Base-by-base conservation (phyloP, 2,329 filamentous ascomycete genomes). In the Cladosporium sp. region DNA sequence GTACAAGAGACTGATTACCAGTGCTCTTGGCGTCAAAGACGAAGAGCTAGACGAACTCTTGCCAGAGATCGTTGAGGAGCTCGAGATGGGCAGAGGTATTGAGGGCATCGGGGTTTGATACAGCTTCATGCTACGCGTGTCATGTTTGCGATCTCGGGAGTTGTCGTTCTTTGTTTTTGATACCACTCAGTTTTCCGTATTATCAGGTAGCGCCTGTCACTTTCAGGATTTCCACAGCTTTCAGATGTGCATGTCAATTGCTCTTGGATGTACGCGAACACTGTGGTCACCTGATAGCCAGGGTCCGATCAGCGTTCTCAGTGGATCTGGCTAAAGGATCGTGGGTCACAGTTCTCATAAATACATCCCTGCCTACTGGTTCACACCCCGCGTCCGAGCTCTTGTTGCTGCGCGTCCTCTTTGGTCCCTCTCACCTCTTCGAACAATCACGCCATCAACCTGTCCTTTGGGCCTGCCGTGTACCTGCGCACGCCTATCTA, bases 1-100 rank as follows among this genome's bases (percentile, higher is more conserved):
- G 49, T 93, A 92, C 71, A 81, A 87, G 60, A 81, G 81, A 56
- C 78, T 91, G 28, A 82, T 91, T 32, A 83, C 83, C 59, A 82
- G 82, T 59, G 90, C 88, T 59, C 76, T 91, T 25, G 86, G 86
- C 24, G 80, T 85, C 15, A 80, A 83, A 63, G 86, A 89, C 58
- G 85, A 89, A 63, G 86, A 83, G 62, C 80, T 91, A 35, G 88
- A 91, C 69, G 77, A 79, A 44, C 85, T 80, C 74, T 62, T 80
- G 65, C 77, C 77, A 1, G 78, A 80, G 57, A 79, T 80, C 44
- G 66, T 79, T 50, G 68, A 68, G 51, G 77, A 80, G 66, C 65
- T 80, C 56, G 78, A 80, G 65, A 65, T 51, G 62, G 60, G 44
- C 24, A 63, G 56, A 62, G 64, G 60, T 48, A 49, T 54, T 55